phyloP scores from a whole-genome alignment of 306 rosid genomes.

The Fragaria iinumae region DNA sequence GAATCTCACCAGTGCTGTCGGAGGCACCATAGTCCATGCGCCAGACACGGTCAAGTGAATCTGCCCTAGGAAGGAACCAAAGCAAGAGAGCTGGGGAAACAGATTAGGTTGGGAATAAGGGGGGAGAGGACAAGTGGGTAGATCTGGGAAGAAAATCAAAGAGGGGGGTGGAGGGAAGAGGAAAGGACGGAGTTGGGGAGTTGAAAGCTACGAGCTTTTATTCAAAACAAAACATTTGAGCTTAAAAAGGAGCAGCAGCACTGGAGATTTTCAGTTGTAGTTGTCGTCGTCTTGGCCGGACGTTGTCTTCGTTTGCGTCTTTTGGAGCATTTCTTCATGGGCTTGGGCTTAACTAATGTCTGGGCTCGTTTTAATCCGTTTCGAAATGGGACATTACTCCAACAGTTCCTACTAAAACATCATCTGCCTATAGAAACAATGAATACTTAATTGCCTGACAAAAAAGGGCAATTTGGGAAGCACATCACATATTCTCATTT shows the following conservation, averaged over 20 bases:
- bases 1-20: slow-evolving; percentile 37
- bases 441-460: no score
- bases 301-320: background rate
- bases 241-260: background rate
- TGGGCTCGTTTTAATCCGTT: no score
- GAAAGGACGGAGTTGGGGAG: background rate
- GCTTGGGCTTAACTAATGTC: no score
- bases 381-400: no score
- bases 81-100: background rate
- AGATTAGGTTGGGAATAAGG: background rate
- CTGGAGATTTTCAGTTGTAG: background rate
- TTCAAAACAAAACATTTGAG: background rate
- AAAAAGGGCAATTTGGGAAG: no score
- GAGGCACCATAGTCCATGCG: slow-evolving; percentile 32
- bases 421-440: no score
- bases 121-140: background rate
- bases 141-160: background rate
- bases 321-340: no score
- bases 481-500: no score
- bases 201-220: background rate
- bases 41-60: background rate
- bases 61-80: background rate
- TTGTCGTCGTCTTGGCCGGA: background rate
- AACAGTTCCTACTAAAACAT: no score
- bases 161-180: background rate